Conservation (phyloP, 495 filamentous ascomycete genomes). For the Aspergillus sparsus region DNA sequence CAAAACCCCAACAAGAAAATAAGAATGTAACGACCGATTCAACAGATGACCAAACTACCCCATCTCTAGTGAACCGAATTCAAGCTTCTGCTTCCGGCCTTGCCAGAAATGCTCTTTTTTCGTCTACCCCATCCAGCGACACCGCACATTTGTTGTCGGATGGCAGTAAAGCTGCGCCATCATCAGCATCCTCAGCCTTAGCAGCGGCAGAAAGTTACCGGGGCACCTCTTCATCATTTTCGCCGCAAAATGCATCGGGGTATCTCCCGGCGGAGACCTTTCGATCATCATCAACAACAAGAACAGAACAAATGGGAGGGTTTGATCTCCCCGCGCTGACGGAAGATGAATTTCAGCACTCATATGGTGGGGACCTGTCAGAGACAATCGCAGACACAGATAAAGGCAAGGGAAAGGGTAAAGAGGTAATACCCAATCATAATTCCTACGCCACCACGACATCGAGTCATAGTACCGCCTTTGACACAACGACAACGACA, state of each 20-base stretch:
- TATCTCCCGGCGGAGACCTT: conserved; percentile 22
- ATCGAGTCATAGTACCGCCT: neutral
- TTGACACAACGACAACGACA: conserved; percentile 7
- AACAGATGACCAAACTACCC: conserved; percentile 11
- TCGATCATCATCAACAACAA: conserved; percentile 21
- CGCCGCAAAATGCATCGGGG: conserved; percentile 2
- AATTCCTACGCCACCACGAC: neutral
- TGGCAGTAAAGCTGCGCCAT: conserved; percentile 28
- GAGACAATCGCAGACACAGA: neutral
- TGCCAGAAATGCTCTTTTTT: conserved; percentile 36
- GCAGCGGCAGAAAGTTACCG: conserved; percentile 22
- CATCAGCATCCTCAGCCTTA: conserved; percentile 25
- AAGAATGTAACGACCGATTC: conserved; percentile 11
- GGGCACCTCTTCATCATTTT: conserved; percentile 17
- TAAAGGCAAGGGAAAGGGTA: conserved; percentile 36
- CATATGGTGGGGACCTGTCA: conserved; percentile 10
- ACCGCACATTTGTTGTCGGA: conserved; percentile 32
- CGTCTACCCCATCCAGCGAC: conserved; percentile 22
- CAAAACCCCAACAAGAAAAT: conserved; percentile 15
- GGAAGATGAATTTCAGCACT: conserved; percentile 36
- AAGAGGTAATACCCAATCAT: conserved; percentile 14
- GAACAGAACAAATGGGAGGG: conserved; percentile 20
- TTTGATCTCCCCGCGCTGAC: conserved; percentile 31
- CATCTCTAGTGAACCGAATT: conserved; percentile 39
- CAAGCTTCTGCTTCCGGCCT: conserved; percentile 42